Base-by-base conservation (phyloP, 2,329 filamentous ascomycete species). In the Curvularia eragrostidis region DNA sequence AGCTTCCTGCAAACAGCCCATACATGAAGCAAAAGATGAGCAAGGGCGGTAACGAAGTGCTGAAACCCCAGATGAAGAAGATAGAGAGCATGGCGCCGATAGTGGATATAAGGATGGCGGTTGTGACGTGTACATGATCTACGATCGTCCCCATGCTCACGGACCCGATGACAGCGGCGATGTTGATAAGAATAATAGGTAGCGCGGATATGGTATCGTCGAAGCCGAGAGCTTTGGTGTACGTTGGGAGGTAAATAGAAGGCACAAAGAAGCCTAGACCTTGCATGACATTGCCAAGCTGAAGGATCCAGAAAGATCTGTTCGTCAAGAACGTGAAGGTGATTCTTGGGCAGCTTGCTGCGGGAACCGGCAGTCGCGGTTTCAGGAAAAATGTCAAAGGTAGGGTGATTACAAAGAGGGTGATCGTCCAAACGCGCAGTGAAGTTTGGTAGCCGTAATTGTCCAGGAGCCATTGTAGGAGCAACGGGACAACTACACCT, bases 1-100 rank as follows among this genome's bases (percentile, higher is more conserved):
- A 74, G 44, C 62, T 64, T 0, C 73, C 71, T 0, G 71, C 71
- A 46, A 77, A 74, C 5, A 78, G 54, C 1, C 77, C 76, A 36
- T 79, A 81, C 9, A 69, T 48, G 52, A 74, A 48, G 38, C 61
- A 67, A 52, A 75, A 75, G 8, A 66, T 59, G 15, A 71, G 59
- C 8, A 85, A 67, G 0, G 71, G 56, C 0, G 67, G 63, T 61
- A 77, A 9, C 53, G 71, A 74, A 2, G 73, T 71, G 0, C 80
- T 75, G 15, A 83, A 66, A 0, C 82, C 82, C 82, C 83, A 85
- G 26, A 80, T 55, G 0, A 80, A 64, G 52, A 83, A 81, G 0
- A 79, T 70, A 0, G 79, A 76, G 1, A 79, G 8, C 1, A 72
- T 75, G 23, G 79, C 53, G 8, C 81, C 80, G 18, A 78, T 43